phyloP scores from a whole-genome alignment of 139 green algal genomes.

The Chlorella ohadii region DNA sequence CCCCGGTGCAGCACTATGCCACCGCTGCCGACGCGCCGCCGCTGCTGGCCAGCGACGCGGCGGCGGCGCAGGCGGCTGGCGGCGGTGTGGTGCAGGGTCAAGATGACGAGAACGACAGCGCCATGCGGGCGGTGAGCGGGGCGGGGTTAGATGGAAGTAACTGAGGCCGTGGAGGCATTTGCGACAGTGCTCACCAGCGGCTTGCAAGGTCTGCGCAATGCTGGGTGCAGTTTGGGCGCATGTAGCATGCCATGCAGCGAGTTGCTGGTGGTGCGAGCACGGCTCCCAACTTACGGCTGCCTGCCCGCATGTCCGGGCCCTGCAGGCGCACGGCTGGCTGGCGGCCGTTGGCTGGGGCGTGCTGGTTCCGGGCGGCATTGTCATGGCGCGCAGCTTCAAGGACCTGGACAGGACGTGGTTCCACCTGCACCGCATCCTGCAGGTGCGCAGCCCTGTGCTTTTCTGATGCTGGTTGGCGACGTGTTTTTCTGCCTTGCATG shows the following conservation, averaged over 20 bases:
- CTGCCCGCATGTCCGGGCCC: too few species aligned
- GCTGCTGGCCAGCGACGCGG: background rate
- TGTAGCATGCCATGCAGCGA: too few species aligned
- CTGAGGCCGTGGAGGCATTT: too few species aligned
- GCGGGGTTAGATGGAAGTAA: too few species aligned
- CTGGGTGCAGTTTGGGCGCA: too few species aligned
- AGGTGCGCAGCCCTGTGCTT: background rate
- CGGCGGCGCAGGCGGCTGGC: background rate
- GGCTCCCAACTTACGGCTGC: too few species aligned
- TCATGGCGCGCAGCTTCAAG: conserved; percentile 51
- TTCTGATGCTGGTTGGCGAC: too few species aligned
- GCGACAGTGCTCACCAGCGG: too few species aligned
- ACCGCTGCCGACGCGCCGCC: background rate
- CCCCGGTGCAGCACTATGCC: background rate
- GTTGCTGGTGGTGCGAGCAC: too few species aligned
- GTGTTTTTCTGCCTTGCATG: too few species aligned
- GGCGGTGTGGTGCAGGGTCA: too few species aligned
- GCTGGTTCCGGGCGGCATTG: conserved; percentile 47
- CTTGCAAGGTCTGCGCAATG: too few species aligned
- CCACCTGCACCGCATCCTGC: conserved; percentile 36
- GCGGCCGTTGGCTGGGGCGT: conserved; percentile 54
- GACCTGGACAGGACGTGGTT: conserved; percentile 43
- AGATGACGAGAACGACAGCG: background rate
- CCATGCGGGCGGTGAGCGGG: background rate
- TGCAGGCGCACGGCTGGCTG: conserved; percentile 47